Evolutionary conservation across 83 land plant species (phyloP).

Genomic region (Picea abies): DNA sequence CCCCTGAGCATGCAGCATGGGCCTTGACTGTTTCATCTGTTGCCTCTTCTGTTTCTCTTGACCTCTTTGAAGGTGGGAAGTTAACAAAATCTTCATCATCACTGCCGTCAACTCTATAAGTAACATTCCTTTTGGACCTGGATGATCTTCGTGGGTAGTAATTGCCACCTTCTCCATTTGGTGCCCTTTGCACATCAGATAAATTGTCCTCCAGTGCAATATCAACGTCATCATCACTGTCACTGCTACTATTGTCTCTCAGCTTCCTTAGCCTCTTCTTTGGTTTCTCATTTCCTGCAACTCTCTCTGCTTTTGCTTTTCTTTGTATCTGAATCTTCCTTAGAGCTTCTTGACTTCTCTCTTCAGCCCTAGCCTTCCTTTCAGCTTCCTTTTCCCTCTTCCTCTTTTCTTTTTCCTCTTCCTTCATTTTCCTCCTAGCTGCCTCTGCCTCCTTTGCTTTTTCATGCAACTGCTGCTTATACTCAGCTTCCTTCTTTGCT

Average conservation of each 20-base stretch:
- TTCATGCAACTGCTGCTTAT: slow-evolving; percentile 12
- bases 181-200: slow-evolving; percentile 19
- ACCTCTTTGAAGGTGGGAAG: no score
- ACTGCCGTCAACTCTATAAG: no score
- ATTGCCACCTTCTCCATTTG: slow-evolving; percentile 6
- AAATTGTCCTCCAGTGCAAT: slow-evolving; percentile 12
- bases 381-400: slow-evolving; percentile 21
- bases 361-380: slow-evolving; percentile 16
- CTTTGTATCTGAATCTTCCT: slow-evolving; percentile 11
- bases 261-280: slow-evolving; percentile 22
- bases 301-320: neutral
- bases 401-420: slow-evolving; percentile 16
- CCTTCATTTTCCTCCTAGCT: slow-evolving; percentile 10
- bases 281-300: slow-evolving; percentile 1
- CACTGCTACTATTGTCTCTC: slow-evolving; percentile 20
- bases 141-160: neutral
- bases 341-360: slow-evolving; percentile 14
- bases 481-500: neutral
- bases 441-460: slow-evolving; percentile 8
- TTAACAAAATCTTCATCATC: no score
- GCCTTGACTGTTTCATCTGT: neutral
- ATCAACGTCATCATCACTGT: slow-evolving; percentile 23
- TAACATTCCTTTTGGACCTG: no score
- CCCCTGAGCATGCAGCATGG: neutral
- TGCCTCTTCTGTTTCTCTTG: no score